These are phyloP conservation scores for Sporobolomyces phaffii DNA, from an alignment of 768 basidiomycete species.

Conservation along the genomic window DNA sequence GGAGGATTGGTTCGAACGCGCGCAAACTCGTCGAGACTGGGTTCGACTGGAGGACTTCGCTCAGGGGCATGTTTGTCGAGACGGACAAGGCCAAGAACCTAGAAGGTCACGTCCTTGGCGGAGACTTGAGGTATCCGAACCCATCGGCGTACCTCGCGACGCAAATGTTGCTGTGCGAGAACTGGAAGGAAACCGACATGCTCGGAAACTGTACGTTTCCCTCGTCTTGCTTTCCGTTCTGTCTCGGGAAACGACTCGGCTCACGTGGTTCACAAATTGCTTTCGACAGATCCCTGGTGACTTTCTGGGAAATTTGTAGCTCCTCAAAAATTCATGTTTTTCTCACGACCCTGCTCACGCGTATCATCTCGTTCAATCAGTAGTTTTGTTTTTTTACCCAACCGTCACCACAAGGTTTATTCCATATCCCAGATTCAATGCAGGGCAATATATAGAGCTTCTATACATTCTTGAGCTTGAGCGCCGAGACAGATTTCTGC, in stretches of 20 bases:
- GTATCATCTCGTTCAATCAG: no score
- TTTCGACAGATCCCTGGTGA: no score
- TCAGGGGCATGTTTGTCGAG: conserved; percentile 21
- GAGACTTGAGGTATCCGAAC: conserved; percentile 18
- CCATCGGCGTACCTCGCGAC: conserved; percentile 27
- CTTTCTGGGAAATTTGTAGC: no score
- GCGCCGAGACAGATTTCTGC: conserved; percentile 6
- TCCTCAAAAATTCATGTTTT: no score
- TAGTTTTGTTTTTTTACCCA: no score
- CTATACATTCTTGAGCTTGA: background rate
- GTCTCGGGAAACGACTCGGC: no score
- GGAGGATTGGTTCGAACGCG: conserved; percentile 12
- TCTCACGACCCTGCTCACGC: no score
- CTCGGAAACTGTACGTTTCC: conserved; percentile 2
- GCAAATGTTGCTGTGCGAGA: conserved; percentile 22
- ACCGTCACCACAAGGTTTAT: no score
- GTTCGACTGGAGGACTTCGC: conserved; percentile 29
- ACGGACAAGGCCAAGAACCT: conserved; percentile 6
- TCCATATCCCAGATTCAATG: no score
- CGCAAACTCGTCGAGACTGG: conserved; percentile 28
- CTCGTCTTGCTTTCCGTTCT: background rate
- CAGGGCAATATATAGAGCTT: no score
- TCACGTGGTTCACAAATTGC: no score
- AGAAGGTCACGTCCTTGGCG: background rate
- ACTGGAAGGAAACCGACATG: conserved; percentile 15